A percentile compares a stretch with the other conserved stretches of the same genome.
These are phyloP conservation scores for Vitis hybrid DNA, from an alignment of 177 flowering plant species.

Conservation along the genomic window DNA sequence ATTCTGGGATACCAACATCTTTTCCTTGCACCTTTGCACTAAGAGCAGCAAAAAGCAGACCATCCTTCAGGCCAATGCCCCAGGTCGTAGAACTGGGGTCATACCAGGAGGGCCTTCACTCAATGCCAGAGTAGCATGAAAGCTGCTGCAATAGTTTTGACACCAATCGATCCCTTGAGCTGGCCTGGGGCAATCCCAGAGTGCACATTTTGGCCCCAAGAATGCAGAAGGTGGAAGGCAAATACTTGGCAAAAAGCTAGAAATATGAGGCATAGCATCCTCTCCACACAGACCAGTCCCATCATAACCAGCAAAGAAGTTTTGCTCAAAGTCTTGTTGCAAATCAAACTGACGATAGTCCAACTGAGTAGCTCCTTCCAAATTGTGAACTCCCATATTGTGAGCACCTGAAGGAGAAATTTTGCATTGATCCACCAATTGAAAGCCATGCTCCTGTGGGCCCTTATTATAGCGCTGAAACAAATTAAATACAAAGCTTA, in stretches of 20 bases:
- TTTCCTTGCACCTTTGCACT: conserved; percentile 84
- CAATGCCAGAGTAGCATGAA: conserved; percentile 78
- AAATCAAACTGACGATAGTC: conserved; percentile 61
- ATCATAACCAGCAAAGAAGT: conserved; percentile 38
- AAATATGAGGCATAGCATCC: conserved; percentile 37
- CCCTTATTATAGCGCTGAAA: conserved; percentile 53
- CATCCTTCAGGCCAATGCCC: conserved; percentile 97
- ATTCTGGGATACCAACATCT: conserved; percentile 96
- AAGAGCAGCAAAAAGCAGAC: conserved; percentile 88
- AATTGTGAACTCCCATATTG: conserved; percentile 27
- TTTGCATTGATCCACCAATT: conserved; percentile 52
- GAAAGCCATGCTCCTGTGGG: conserved; percentile 45
- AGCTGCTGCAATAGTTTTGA: conserved; percentile 84
- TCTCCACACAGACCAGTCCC: conserved; percentile 39
- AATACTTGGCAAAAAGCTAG: conserved; percentile 50
- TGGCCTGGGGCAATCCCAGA: conserved; percentile 99
- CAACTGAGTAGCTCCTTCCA: conserved; percentile 37
- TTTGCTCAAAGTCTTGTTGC: conserved; percentile 57
- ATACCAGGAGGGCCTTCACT: conserved; percentile 97
- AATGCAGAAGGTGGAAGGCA: conserved; percentile 94
- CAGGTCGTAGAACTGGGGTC: conserved; percentile 91
- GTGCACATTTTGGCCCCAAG: conserved; percentile 96
- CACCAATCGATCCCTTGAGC: conserved; percentile 82
- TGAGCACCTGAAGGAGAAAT: conserved; percentile 33
- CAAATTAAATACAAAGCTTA: conserved; percentile 10